Base-by-base conservation (phyloP, 1,139 yeast genomes). In the Geotrichum restrictum region DNA sequence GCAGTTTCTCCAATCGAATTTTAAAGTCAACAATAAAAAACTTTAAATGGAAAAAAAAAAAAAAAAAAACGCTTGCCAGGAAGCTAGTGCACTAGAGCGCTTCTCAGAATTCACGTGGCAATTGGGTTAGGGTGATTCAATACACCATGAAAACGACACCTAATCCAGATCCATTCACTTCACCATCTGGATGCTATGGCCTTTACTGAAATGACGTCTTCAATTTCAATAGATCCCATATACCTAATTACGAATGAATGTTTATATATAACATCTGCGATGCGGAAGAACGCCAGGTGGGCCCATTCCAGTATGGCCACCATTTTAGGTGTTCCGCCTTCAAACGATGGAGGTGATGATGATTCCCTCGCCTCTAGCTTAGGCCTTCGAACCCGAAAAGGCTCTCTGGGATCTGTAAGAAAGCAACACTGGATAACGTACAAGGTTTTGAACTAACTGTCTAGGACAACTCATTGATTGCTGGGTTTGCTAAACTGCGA, bases 211-310 rank as follows among this genome's bases (percentile, higher is more conserved):
- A 33, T 36, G 16, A 3, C 33, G 31, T 18, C 48, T 36, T 22
- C 48, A n/a, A 57, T 62, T 31, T 65, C 85, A 4, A 72, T 88
- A 51, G 95, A 88, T 67, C 88, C 96, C n/a, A 79, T 85, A 56
- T 86, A 95, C 4, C 80, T 91, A 59, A 85, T 88, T 59, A 83
- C 88, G 57, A 87, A 87, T 66, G 98, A 93, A 71, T 89, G 96
- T 68, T 85, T 88, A 67, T 76, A 84, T 52, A 79, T 93, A 55
- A 83, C 94, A 14, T 83, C 95, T 14, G 93, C 95, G 24, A 89
- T 93, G 96, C 77, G 98, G 48, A 89, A 89, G 67, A 79, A 83
- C 65, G 78, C 85, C 49, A 80, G 94, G 59, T 84, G 88, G 81
- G 77, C 85, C 11, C 88, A 84, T 60, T 80, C 89, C 39, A 95